Evolutionary conservation across 257 asterid species (phyloP).

Genomic region (Prunella vulgaris): DNA sequence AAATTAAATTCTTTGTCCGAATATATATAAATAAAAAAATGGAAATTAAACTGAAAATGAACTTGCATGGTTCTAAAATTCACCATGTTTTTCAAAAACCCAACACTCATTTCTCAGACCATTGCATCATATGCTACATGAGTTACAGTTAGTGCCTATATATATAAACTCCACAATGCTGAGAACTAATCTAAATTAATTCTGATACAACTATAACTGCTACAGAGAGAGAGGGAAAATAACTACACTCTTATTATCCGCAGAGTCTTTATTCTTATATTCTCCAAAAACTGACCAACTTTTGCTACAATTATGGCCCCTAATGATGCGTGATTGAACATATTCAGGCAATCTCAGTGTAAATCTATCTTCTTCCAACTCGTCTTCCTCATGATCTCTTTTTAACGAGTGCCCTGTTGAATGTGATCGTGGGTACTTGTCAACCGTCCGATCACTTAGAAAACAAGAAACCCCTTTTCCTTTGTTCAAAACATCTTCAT

Average conservation of each 20-base stretch:
- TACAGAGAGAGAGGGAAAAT: not conserved
- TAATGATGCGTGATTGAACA: constrained; percentile 45
- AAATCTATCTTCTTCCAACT: constrained; percentile 63
- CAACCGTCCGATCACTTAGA: not conserved
- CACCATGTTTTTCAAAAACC: not conserved
- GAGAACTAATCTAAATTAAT: not conserved
- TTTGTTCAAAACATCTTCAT: not conserved
- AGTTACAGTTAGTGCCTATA: not conserved
- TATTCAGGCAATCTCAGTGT: constrained; percentile 67
- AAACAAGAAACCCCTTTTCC: not conserved
- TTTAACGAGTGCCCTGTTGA: constrained; percentile 85
- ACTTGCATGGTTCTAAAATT: not conserved
- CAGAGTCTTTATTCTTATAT: constrained; percentile 15
- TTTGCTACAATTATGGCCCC: constrained; percentile 48
- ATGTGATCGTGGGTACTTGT: constrained; percentile 53
- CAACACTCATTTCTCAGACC: not conserved
- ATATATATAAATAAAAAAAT: too few relatives aligned
- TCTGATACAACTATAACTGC: not conserved
- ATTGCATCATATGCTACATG: constrained; percentile 6
- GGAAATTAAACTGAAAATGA: not conserved
- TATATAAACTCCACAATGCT: not conserved
- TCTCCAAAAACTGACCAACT: constrained; percentile 66
- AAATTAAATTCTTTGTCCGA: not conserved
- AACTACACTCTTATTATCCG: constrained; percentile 28
- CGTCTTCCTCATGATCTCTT: too few relatives aligned